Evolutionary conservation across 2,329 filamentous ascomycete genomes (phyloP).

Genomic region (Fusarium ambrosium): DNA sequence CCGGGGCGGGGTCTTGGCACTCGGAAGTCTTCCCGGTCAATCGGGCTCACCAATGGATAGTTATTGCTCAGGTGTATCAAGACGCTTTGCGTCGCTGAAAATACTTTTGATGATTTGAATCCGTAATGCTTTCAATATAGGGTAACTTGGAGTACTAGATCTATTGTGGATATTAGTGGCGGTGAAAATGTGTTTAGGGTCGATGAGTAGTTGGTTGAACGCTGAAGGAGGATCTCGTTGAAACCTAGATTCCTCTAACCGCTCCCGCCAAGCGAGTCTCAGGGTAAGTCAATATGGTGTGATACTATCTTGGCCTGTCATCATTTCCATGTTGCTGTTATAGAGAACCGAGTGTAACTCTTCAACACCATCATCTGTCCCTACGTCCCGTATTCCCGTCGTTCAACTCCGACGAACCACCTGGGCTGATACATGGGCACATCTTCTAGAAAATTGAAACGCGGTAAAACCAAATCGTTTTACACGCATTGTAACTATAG

Average conservation of each 20-base stretch:
- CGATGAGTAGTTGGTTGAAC: neutral
- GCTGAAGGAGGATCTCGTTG: neutral
- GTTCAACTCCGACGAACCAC: neutral
- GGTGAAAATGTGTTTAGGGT: neutral
- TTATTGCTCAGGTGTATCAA: neutral
- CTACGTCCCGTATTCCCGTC: neutral
- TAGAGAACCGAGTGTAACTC: neutral
- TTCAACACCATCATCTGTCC: neutral
- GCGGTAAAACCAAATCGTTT: neutral
- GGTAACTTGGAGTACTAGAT: neutral
- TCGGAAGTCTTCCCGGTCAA: neutral
- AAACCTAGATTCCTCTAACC: neutral
- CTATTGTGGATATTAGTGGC: neutral
- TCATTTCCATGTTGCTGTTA: neutral
- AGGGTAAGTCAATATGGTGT: neutral
- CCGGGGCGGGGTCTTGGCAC: neutral
- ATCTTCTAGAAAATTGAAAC: neutral
- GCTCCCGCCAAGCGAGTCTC: neutral
- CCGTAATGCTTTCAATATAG: neutral
- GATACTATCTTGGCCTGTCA: neutral
- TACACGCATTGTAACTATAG: neutral
- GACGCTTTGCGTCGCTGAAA: neutral
- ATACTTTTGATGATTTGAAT: neutral
- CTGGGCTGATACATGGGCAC: neutral
- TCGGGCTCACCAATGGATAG: neutral